Conservation (phyloP, 2,329 filamentous ascomycete genomes). For the Trichoderma atrobrunneum region DNA sequence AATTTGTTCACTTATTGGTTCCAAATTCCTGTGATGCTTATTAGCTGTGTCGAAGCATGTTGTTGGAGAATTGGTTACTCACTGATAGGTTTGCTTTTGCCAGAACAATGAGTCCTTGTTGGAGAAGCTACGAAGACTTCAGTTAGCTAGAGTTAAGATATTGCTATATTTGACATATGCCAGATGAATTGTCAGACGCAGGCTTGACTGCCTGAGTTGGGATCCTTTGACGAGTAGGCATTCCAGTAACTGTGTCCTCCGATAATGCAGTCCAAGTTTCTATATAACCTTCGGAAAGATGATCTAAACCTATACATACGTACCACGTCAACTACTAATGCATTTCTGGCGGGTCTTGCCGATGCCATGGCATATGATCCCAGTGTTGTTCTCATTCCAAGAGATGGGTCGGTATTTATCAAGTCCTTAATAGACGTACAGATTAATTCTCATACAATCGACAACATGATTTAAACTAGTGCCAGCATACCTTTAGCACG, state of each 20-base stretch:
- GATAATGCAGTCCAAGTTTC: background rate
- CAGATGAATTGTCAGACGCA: too few relatives aligned
- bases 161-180: too few relatives aligned
- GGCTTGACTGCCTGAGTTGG: background rate
- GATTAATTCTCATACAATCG: background rate
- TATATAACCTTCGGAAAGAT: background rate
- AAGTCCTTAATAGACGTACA: background rate
- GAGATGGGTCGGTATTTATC: background rate
- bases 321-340: background rate
- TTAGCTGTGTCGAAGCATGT: background rate
- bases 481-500: background rate
- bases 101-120: background rate
- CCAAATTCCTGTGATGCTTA: background rate
- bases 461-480: background rate
- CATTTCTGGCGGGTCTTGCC: background rate
- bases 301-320: rapidly evolving
- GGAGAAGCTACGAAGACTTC: background rate
- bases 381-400: background rate
- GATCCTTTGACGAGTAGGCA: background rate
- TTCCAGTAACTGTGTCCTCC: too few relatives aligned
- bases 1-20: background rate
- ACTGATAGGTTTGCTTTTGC: background rate
- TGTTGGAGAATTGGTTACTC: background rate
- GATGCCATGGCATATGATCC: background rate
- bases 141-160: too few relatives aligned